A percentile compares a stretch with the other conserved stretches of the same genome.
These are phyloP conservation scores for Casaregolazyma suthepensis DNA, from an alignment of 1,139 yeast genomes.

Conservation along the genomic window DNA sequence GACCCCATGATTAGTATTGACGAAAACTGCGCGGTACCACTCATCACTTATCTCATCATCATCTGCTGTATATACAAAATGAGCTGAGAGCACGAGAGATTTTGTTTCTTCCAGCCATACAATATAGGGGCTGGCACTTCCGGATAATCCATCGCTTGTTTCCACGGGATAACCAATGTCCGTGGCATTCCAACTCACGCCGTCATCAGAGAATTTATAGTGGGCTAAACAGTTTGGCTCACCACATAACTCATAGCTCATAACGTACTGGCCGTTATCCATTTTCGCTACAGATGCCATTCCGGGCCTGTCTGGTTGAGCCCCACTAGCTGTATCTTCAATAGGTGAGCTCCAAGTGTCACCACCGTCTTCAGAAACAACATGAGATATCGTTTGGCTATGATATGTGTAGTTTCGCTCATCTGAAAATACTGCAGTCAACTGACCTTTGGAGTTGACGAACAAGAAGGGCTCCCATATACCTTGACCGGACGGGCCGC, in stretches of 20 bases:
- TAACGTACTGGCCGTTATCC: slow-evolving; percentile 5
- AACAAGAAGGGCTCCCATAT: slow-evolving; percentile 2
- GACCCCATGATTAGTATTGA: not conserved
- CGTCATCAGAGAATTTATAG: slow-evolving; percentile 3
- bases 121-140: slow-evolving; percentile 1
- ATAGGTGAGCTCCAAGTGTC: slow-evolving; percentile 3
- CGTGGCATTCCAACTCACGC: slow-evolving; percentile 1
- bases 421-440: slow-evolving; percentile 1
- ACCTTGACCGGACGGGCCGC: not conserved
- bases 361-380: slow-evolving; percentile 1
- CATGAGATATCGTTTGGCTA: slow-evolving; percentile 1
- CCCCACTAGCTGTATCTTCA: not conserved
- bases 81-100: slow-evolving; percentile 2
- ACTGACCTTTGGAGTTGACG: not conserved
- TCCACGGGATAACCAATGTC: not conserved
- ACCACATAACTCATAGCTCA: slow-evolving; percentile 3
- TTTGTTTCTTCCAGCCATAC: slow-evolving; percentile 2
- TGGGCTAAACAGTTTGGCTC: slow-evolving; percentile 1
- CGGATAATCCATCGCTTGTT: slow-evolving; percentile 1
- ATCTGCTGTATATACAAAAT: not conserved
- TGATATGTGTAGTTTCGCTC: slow-evolving; percentile 3
- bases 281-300: slow-evolving; percentile 3
- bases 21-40: slow-evolving; percentile 1
- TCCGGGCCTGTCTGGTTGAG: slow-evolving; percentile 1
- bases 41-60: slow-evolving; percentile 1